Evolutionary conservation across 176 grass and related monocot genomes (phyloP).

Genomic region (Areca catechu): DNA sequence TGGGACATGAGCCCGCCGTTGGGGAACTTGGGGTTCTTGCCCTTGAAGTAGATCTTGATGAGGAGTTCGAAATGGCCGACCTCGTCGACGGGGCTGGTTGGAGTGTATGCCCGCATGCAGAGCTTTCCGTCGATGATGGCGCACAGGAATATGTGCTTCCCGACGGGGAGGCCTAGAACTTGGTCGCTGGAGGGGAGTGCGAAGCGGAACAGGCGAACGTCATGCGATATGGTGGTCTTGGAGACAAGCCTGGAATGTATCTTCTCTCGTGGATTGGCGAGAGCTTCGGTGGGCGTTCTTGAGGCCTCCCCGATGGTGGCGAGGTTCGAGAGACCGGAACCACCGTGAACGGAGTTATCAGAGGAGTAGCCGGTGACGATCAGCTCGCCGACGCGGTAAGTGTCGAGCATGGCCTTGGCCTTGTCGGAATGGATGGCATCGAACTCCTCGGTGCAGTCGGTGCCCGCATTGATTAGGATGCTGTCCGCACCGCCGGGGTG

Average conservation of each 20-base stretch:
- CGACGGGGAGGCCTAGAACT: slow-evolving; percentile 49
- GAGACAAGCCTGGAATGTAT: slow-evolving; percentile 39
- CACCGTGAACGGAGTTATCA: slow-evolving; percentile 15
- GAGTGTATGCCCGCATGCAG: slow-evolving; percentile 82
- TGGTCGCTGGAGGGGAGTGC: slow-evolving; percentile 39
- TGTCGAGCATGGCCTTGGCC: slow-evolving; percentile 37
- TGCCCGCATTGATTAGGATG: slow-evolving; percentile 88
- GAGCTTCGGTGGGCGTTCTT: slow-evolving; percentile 20
- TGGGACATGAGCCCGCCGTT: slow-evolving; percentile 69
- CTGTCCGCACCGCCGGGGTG: slow-evolving; percentile 82
- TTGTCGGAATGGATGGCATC: slow-evolving; percentile 87
- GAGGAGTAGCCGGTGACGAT: slow-evolving; percentile 2
- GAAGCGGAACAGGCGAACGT: slow-evolving; percentile 55
- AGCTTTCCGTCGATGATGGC: slow-evolving; percentile 39
- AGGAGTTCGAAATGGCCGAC: slow-evolving; percentile 68
- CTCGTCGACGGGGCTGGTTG: slow-evolving; percentile 41
- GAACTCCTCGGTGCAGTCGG: slow-evolving; percentile 90
- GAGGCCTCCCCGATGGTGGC: slow-evolving; percentile 53
- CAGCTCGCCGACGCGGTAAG: slow-evolving; percentile 66
- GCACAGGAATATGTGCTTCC: slow-evolving; percentile 69
- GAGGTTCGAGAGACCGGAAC: slow-evolving; percentile 17
- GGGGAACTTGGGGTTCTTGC: slow-evolving; percentile 49
- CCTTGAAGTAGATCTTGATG: slow-evolving; percentile 72
- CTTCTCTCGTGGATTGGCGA: slow-evolving; percentile 44
- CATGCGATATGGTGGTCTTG: slow-evolving; percentile 35